These are phyloP conservation scores for Cyclocybe aegerita DNA, from an alignment of 768 basidiomycete species.

Conservation along the genomic window DNA sequence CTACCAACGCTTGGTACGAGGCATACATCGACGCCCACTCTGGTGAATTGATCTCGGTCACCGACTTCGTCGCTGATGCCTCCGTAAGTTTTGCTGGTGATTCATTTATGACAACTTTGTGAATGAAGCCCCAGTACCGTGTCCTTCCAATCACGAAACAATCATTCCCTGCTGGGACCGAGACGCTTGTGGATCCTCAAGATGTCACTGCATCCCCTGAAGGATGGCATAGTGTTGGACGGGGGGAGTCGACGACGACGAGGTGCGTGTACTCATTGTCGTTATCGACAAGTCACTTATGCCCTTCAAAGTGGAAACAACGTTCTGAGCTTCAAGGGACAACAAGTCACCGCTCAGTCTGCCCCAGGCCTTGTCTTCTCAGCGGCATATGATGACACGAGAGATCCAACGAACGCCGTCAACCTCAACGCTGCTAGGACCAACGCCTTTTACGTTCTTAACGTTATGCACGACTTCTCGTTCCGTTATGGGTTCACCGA, in stretches of 20 bases:
- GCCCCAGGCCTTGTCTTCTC: conserved; percentile 35
- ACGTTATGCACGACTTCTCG: conserved; percentile 51
- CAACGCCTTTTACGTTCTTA: conserved; percentile 57
- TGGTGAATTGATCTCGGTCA: conserved; percentile 49
- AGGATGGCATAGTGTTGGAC: conserved; percentile 43
- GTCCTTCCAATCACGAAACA: conserved; percentile 50
- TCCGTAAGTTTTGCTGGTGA: conserved; percentile 27
- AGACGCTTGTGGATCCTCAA: conserved; percentile 46
- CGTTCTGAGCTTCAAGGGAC: conserved; percentile 27
- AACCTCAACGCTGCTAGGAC: conserved; percentile 53
- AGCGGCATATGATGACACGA: conserved; percentile 29
- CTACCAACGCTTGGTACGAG: conserved; percentile 50
- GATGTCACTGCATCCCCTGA: conserved; percentile 46
- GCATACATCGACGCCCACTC: conserved; percentile 60
- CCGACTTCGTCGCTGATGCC: conserved; percentile 51
- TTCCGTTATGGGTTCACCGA: conserved; percentile 52
- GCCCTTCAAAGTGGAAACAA: conserved; percentile 29
- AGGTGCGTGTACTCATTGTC: not conserved
- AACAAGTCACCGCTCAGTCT: conserved; percentile 33
- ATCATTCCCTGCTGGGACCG: conserved; percentile 46
- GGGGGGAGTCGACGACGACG: conserved; percentile 1
- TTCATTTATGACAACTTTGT: not conserved
- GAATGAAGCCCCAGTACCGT: conserved; percentile 30
- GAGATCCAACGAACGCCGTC: conserved; percentile 32
- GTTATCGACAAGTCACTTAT: not conserved